phyloP scores from a whole-genome alignment of 345 rosid species.

The Lumnitzera racemosa region DNA sequence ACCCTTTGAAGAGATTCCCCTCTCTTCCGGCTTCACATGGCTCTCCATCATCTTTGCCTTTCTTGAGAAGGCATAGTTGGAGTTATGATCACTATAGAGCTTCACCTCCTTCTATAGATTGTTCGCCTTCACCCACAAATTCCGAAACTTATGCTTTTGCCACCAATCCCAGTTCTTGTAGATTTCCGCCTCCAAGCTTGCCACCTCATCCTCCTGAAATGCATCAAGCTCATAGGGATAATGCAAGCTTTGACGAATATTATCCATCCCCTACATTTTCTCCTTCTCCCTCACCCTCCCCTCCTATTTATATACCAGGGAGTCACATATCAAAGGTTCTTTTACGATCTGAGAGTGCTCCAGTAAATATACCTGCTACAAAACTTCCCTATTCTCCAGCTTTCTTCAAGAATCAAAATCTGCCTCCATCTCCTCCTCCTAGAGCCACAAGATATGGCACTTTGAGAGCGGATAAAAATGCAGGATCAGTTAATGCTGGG shows the following conservation, averaged over 20 bases:
- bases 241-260: conserved; percentile 42
- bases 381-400: conserved; percentile 34
- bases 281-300: conserved; percentile 65
- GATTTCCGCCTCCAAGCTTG: conserved; percentile 29
- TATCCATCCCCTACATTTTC: conserved; percentile 55
- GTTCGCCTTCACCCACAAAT: conserved; percentile 78
- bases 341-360: conserved; percentile 76
- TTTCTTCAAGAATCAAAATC: conserved; percentile 33
- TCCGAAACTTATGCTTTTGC: conserved; percentile 55
- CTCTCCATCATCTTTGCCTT: conserved; percentile 74
- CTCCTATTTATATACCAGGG: conserved; percentile 48
- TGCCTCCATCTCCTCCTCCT: conserved; percentile 55
- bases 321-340: conserved; percentile 30
- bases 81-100: conserved; percentile 55
- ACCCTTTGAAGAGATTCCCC: conserved; percentile 77
- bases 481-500: conserved; percentile 31
- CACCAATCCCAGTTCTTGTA: conserved; percentile 42
- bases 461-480: conserved; percentile 33
- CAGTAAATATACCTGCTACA: conserved; percentile 50
- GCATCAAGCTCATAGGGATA: conserved; percentile 36
- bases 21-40: conserved; percentile 61
- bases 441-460: conserved; percentile 32
- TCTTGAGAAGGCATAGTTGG: conserved; percentile 89
- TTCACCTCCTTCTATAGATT: conserved; percentile 60
- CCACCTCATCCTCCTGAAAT: conserved; percentile 62